Evolutionary conservation across 2,329 filamentous ascomycete species (phyloP), one percentile per base, ranked within the genome.

Genomic region (Alternaria dauci): DNA sequence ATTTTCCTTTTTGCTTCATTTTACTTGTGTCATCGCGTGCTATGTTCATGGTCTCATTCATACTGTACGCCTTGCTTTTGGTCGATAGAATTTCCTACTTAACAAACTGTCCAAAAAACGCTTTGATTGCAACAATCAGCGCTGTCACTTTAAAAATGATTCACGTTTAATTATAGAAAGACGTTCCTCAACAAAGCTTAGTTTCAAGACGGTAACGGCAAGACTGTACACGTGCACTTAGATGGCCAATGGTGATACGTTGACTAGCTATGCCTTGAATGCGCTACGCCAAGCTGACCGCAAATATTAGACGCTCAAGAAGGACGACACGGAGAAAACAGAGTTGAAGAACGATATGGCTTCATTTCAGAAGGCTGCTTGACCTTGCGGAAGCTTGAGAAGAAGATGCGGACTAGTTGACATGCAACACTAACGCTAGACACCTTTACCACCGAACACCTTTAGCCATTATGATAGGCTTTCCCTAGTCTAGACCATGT

Each of bases 401-500:
- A 32, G 9, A 23, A 23, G 4, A 12, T 41, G 16, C 14, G n/a
- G 2, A 43, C 26, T 30, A 32, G 8, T 43, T 53, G 51, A 43
- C 38, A 53, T 52, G 36, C 25, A 53, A 53, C 51, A 42, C 38
- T 30, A 53, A 53, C 51, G 30, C 38, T 30, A 23, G 26, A 43
- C 23, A 28, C 41, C 20, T 48, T 25, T 18, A 39, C 18, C 25
- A 23, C 25, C 32, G 2, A 32, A 50, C 46, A 38, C 46, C 46
- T 50, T 36, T 36, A 48, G 20, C 39, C 47, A 41, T 52, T 23
- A 4, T 58, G 32, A 28, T 36, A 43, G 38, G 47, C 47, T 5
- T 46, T 32, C 41, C 55, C 32, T 25, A 38, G 5, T 46, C 32
- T 23, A 52, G 12, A 28, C 47, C 23, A 46, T 28, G n/a, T 39